Evolutionary conservation across 352 stramenopile genomes (phyloP), one percentile per base, ranked within the genome.

Genomic region (Thalassiosira ordinaria): DNA sequence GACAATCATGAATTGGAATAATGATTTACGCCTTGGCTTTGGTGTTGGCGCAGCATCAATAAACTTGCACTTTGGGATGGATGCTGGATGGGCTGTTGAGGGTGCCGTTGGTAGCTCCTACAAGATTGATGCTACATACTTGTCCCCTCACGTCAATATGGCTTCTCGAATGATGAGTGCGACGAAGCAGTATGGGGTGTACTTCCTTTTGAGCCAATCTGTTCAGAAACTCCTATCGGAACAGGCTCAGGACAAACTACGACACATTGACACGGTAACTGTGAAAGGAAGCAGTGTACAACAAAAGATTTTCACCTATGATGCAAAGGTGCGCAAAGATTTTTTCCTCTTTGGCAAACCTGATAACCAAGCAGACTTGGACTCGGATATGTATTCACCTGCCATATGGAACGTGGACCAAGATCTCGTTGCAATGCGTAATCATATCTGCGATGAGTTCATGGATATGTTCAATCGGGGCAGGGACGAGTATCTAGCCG

Each of bases 91-190:
- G 97, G 88, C 88, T n/a, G 84, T 93, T 1, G 88, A 93, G 63
- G 97, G 97, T 26, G 96, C 97, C 0, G 98, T 99, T 60, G 97
- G 97, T n/a, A 98, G 95, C n/a, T 88, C 93, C 24, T 98, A 98
- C 88, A 99, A 99, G 80, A 98, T 99, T 65, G 97, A 99, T 83
- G 97, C 96, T 35, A 98, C 96, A 0, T 99, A 99, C 71, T 83
- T 99, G 0, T 98, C 96, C 1, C 97, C 97, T 3, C 97, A 99
- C 80, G 97, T 99, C 9, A 99, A 99, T 86, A 98, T 99, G 96
- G 96, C 97, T 1, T 96, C 95, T 14, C 93, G 97, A 53, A 94
- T 99, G 64, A 97, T 98, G 85, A 96, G 95, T 53, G 96, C 96
- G 14, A 98, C 95, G 4, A 96, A 96, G 0, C 96, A 99, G 80